phyloP scores from a whole-genome alignment of 768 basidiomycete species.

The Pisolithus sp. region DNA sequence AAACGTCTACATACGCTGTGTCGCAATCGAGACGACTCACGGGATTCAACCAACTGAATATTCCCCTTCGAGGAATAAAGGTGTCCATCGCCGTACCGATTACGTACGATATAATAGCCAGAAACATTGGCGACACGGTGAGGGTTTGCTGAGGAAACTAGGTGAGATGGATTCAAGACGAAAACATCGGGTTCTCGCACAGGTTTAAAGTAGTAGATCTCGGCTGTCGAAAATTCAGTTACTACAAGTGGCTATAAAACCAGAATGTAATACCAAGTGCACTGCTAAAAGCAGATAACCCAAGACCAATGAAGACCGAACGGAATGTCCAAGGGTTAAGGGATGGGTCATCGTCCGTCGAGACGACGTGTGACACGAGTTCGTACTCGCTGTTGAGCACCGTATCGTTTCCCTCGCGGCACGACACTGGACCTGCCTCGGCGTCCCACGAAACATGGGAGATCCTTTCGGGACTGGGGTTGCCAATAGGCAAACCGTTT shows the following conservation, averaged over 20 bases:
- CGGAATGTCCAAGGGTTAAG: slow-evolving; percentile 34
- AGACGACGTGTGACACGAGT: slow-evolving; percentile 42
- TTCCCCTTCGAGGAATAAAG: slow-evolving; percentile 38
- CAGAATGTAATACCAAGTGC: slow-evolving; percentile 34
- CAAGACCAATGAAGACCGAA: slow-evolving; percentile 48
- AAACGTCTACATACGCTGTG: not conserved
- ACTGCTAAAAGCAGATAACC: slow-evolving; percentile 45
- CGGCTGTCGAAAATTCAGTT: slow-evolving; percentile 27
- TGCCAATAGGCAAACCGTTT: no score
- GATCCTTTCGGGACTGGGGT: no score
- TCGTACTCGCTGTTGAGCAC: slow-evolving; percentile 39
- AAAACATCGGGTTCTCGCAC: slow-evolving; percentile 21
- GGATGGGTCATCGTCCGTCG: slow-evolving; percentile 26
- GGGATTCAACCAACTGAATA: slow-evolving; percentile 47
- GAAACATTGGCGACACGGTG: slow-evolving; percentile 46
- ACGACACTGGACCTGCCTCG: not conserved
- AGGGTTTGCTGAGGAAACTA: slow-evolving; percentile 40
- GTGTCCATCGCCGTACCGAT: slow-evolving; percentile 43
- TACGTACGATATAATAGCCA: slow-evolving; percentile 44
- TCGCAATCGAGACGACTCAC: slow-evolving; percentile 9
- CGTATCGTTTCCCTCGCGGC: slow-evolving; percentile 4
- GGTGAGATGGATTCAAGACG: not conserved
- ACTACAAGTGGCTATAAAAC: slow-evolving; percentile 1
- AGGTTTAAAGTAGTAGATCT: slow-evolving; percentile 59
- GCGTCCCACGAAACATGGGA: no score